Conservation (phyloP, 2,329 filamentous ascomycete species). For the Colletotrichum aenigma region DNA sequence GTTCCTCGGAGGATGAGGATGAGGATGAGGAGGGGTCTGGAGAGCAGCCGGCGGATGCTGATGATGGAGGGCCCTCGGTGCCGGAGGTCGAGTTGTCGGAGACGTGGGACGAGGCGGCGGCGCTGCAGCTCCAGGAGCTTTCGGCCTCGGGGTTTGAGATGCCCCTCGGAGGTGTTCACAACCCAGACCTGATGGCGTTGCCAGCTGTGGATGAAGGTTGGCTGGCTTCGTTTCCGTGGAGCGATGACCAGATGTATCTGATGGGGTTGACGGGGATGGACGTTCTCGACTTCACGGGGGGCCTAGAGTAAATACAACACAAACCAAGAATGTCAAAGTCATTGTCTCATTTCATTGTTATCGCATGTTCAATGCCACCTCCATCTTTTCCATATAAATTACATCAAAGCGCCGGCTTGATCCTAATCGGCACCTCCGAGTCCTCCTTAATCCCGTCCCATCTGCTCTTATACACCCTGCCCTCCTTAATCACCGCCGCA, state of each 20-base stretch:
- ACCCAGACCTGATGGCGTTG: neutral
- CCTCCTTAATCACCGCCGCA: slow-evolving; percentile 59
- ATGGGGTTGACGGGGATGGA: slow-evolving; percentile 28
- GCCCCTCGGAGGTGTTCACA: neutral
- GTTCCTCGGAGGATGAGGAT: neutral
- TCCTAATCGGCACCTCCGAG: slow-evolving; percentile 9
- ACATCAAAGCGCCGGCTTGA: slow-evolving; percentile 1
- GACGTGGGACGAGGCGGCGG: neutral
- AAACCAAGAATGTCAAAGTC: neutral
- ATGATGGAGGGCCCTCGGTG: neutral
- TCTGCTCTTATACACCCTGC: slow-evolving; percentile 40
- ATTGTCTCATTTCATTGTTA: neutral
- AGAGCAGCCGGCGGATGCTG: neutral
- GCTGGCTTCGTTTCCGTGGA: slow-evolving; percentile 18
- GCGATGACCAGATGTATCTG: slow-evolving; percentile 26
- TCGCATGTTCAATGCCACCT: neutral
- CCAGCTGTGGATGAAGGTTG: neutral
- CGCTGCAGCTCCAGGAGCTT: neutral
- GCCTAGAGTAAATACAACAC: neutral
- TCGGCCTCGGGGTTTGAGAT: neutral
- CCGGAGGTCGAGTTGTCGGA: neutral
- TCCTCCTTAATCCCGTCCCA: slow-evolving; percentile 24
- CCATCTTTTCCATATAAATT: neutral
- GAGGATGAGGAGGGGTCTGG: neutral
- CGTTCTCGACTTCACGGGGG: slow-evolving; percentile 26